Conservation (phyloP, 331 rosid species). For the Acacia concinna region DNA sequence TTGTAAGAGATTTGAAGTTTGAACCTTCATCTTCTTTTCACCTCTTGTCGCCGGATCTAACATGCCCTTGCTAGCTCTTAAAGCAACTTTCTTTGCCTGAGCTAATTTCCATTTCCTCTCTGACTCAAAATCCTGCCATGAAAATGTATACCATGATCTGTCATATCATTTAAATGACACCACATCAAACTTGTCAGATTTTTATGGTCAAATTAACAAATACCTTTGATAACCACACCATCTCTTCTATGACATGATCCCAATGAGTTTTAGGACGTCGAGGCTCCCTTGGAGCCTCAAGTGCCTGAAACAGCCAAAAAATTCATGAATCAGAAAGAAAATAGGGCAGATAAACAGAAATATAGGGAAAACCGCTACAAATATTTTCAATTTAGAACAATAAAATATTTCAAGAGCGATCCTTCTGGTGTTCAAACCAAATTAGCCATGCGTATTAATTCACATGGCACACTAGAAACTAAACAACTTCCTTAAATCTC, state of each 20-base stretch:
- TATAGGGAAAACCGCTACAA: not conserved
- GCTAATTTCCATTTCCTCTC: conserved; percentile 98
- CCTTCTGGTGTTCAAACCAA: not conserved
- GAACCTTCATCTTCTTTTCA: conserved; percentile 94
- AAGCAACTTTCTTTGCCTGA: conserved; percentile 92
- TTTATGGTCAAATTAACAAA: conserved; percentile 27
- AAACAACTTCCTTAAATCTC: not conserved
- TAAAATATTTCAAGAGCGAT: not conserved
- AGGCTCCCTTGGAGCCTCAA: conserved; percentile 87
- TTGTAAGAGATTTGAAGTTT: conserved; percentile 34
- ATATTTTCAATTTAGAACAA: not conserved
- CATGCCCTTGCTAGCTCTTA: conserved; percentile 94
- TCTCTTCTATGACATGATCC: conserved; percentile 99
- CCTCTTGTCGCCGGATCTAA: conserved; percentile 97
- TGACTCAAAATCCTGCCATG: conserved; percentile 88
- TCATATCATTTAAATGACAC: not conserved
- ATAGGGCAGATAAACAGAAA: conserved; percentile 24
- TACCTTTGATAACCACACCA: conserved; percentile 98
- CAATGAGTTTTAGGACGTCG: conserved; percentile 91
- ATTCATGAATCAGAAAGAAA: conserved; percentile 27
- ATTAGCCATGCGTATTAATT: not conserved
- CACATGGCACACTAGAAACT: not conserved
- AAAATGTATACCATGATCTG: conserved; percentile 36
- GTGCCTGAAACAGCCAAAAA: conserved; percentile 55
- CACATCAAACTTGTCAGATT: conserved; percentile 14